Evolutionary conservation across 208 protist species (phyloP).

Genomic region (Herpetomonas tarakana): DNA sequence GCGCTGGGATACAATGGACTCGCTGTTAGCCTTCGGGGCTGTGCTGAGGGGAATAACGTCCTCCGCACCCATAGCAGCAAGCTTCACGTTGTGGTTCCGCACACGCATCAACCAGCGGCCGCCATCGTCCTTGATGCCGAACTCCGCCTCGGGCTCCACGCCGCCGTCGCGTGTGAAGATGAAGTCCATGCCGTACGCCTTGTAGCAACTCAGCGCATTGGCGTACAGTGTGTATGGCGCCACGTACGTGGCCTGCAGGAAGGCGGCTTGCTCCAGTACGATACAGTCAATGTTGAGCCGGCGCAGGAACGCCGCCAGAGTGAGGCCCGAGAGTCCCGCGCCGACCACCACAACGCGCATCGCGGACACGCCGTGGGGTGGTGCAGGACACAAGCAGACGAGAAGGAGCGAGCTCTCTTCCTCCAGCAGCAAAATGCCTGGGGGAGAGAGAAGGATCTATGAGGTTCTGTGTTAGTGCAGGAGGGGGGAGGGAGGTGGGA

Average conservation of each 20-base stretch:
- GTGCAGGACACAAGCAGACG: not conserved
- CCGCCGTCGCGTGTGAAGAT: slow-evolving; percentile 35
- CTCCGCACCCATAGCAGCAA: slow-evolving; percentile 46
- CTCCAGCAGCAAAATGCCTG: too few relatives aligned
- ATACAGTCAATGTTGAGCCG: slow-evolving; percentile 84
- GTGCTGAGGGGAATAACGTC: slow-evolving; percentile 79
- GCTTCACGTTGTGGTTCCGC: slow-evolving; percentile 49
- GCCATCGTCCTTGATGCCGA: slow-evolving; percentile 60
- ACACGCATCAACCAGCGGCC: slow-evolving; percentile 61
- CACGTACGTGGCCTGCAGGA: slow-evolving; percentile 57
- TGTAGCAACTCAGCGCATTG: slow-evolving; percentile 87
- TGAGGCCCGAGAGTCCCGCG: slow-evolving; percentile 78
- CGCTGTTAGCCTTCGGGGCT: slow-evolving; percentile 70
- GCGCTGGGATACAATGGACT: slow-evolving; percentile 79
- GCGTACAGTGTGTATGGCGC: slow-evolving; percentile 75
- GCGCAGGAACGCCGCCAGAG: slow-evolving; percentile 72
- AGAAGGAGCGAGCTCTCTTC: not conserved
- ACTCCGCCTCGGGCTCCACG: slow-evolving; percentile 50
- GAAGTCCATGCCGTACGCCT: slow-evolving; percentile 78
- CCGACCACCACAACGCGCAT: slow-evolving; percentile 89
- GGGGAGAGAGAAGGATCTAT: too few relatives aligned
- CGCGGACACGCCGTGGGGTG: too few relatives aligned
- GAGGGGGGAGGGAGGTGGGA: too few relatives aligned
- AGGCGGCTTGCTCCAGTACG: slow-evolving; percentile 80
- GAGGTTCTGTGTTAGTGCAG: too few relatives aligned